Evolutionary conservation across 345 rosid genomes (phyloP).

Genomic region (Aquilaria sinensis): DNA sequence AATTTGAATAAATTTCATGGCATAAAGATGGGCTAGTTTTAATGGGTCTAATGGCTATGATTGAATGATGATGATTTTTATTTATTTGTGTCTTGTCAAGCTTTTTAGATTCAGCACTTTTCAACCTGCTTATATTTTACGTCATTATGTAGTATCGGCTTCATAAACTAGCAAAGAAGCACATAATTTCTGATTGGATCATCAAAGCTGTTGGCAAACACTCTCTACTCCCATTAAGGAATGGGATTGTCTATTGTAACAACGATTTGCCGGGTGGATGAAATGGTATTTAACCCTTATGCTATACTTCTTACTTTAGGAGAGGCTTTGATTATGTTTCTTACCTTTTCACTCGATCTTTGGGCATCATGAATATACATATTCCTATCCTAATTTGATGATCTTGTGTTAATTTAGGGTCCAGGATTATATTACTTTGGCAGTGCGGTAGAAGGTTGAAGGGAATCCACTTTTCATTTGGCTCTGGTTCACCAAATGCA

Average conservation of each 20-base stretch:
- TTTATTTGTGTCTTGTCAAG: no score
- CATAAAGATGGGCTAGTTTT: no score
- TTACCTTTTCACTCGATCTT: not conserved
- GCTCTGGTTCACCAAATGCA: slow-evolving; percentile 95
- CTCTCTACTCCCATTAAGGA: slow-evolving; percentile 92
- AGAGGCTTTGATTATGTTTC: not conserved
- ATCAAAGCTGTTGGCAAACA: slow-evolving; percentile 97
- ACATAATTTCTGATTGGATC: slow-evolving; percentile 98
- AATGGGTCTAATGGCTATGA: no score
- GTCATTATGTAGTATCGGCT: slow-evolving; percentile 68
- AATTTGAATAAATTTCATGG: no score
- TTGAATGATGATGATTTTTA: no score
- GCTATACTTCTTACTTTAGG: slow-evolving; percentile 4
- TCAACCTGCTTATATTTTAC: not conserved
- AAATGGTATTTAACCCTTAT: slow-evolving; percentile 50
- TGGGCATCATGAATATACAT: no score
- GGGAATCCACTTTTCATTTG: slow-evolving; percentile 83
- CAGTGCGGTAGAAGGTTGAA: slow-evolving; percentile 93
- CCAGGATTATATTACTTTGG: slow-evolving; percentile 90
- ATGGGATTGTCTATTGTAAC: slow-evolving; percentile 99
- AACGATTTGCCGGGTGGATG: slow-evolving; percentile 99
- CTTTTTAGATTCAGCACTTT: no score
- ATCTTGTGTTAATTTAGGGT: slow-evolving; percentile 39
- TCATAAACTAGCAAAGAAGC: slow-evolving; percentile 96
- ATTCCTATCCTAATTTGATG: not conserved